Base-by-base conservation (phyloP, 139 green algal species). In the Volvox reticuliferus region DNA sequence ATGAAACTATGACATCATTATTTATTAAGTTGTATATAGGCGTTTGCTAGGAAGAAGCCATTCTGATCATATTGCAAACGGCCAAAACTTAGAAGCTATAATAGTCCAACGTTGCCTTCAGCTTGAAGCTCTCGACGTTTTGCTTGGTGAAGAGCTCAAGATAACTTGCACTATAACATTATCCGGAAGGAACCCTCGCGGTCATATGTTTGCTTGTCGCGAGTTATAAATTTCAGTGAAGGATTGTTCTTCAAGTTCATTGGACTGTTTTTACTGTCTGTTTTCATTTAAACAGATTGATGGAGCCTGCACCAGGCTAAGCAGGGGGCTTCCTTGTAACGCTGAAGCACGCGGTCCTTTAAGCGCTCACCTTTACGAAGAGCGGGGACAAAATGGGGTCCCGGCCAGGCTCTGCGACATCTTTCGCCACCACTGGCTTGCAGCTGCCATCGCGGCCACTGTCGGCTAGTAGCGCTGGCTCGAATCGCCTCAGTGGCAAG, bases 401-500 rank as follows among this genome's bases (percentile, higher is more conserved):
- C 9, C 28, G 85, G 36, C 85, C 85, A 3, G 85, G 85, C n/a
- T 89, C 85, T 26, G 85, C 69, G 44, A 82, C 85, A 0, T 89
- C 83, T 12, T 80, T 81, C 24, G 83, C 65, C 14, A 89, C 79
- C 9, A 86, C 50, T 61, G 79, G 85, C 26, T 12, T 37, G 14
- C 22, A 50, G 18, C 17, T n/a, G 28, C 63, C 67, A 0, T 81
- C 80, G 17, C 65, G 80, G 65, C 88, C 88, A 28, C 79, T 82
- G 26, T 91, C 88, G 12, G 79, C 65, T 2, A 88, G 24, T n/a
- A 88, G 79, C 36, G 63, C 88, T 16, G 79, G 67, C 18, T 33
- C 37, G 3, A 92, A 89, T 24, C n/a, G 79, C 22, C 82, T 87
- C 30, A 82, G 32, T 17, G 89, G 63, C n/a, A 80, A 92, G 82